phyloP scores from a whole-genome alignment of 192 early-diverging fungal species.

The Entomortierella chlamydospora region DNA sequence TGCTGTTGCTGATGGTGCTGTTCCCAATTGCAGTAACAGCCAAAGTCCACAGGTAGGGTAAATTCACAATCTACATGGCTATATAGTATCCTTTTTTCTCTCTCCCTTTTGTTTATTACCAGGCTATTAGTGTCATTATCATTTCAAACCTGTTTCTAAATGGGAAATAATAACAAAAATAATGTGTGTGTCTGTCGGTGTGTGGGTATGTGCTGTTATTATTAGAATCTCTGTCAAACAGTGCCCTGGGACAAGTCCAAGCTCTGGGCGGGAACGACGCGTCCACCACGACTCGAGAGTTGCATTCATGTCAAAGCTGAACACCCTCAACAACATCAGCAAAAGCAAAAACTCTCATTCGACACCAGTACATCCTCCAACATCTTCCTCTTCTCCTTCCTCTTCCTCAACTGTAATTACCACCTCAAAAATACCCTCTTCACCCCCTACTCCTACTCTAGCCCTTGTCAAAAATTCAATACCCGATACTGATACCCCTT shows the following conservation, averaged over 20 bases:
- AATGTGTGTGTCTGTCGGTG: too few species aligned
- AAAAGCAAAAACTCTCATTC: conserved; percentile 8
- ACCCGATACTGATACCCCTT: neutral
- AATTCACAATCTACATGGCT: too few species aligned
- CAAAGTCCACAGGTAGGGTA: conserved; percentile 25
- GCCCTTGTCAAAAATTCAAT: neutral
- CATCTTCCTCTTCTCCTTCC: neutral
- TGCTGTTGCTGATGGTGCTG: conserved; percentile 20
- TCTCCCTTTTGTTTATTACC: neutral
- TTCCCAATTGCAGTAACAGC: conserved; percentile 12
- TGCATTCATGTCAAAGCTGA: conserved; percentile 40
- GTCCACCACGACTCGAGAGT: conserved; percentile 29
- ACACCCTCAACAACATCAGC: conserved; percentile 2
- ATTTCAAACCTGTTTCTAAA: neutral
- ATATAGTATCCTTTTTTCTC: neutral
- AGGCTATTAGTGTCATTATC: neutral
- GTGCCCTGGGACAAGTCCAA: conserved; percentile 22
- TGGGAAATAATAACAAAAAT: too few species aligned
- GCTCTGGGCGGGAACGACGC: conserved; percentile 27
- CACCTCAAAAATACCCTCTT: neutral
- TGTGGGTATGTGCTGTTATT: conserved; percentile 15
- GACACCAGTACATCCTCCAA: neutral
- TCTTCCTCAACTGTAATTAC: neutral
- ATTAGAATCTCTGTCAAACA: conserved; percentile 48
- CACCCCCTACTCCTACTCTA: too few species aligned